phyloP scores from a whole-genome alignment of 495 filamentous ascomycete genomes.

The Echria macrotheca region DNA sequence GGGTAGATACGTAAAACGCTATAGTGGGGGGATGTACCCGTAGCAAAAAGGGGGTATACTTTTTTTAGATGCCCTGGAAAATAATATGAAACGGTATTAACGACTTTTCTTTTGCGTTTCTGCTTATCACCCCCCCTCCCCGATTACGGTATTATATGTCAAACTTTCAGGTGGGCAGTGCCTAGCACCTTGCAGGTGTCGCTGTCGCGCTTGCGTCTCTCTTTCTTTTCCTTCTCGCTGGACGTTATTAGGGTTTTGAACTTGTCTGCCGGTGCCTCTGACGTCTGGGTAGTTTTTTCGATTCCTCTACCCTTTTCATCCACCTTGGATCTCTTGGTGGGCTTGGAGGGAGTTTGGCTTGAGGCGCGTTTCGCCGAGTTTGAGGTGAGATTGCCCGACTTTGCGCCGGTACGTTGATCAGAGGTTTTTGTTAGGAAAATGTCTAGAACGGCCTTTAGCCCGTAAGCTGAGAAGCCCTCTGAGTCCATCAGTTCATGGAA shows the following conservation, averaged over 20 bases:
- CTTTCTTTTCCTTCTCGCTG: slow-evolving; percentile 2
- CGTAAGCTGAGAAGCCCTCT: background rate
- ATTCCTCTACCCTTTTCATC: slow-evolving; percentile 1
- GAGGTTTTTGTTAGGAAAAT: slow-evolving; percentile 3
- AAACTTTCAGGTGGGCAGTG: slow-evolving; percentile 5
- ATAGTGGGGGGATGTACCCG: too few relatives aligned
- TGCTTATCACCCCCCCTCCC: slow-evolving; percentile 4
- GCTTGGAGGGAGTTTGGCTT: background rate
- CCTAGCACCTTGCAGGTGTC: slow-evolving; percentile 5
- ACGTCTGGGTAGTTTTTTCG: background rate
- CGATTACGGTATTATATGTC: slow-evolving; percentile 1
- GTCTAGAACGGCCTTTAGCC: slow-evolving; percentile 3
- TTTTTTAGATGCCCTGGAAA: too few relatives aligned
- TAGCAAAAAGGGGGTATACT: too few relatives aligned
- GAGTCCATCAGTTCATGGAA: slow-evolving; percentile 1
- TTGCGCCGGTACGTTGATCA: background rate
- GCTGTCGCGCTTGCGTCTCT: slow-evolving; percentile 7
- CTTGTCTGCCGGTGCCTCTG: background rate
- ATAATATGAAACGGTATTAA: slow-evolving; percentile 2
- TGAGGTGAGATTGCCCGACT: background rate
- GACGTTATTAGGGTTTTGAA: background rate
- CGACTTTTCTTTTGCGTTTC: slow-evolving; percentile 6
- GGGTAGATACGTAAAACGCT: too few relatives aligned
- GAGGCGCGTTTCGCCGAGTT: background rate
- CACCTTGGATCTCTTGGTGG: background rate